Evolutionary conservation across 78 protist species (phyloP), one percentile per base, ranked within the genome.

Genomic region (Chrysochromulina tobinii): DNA sequence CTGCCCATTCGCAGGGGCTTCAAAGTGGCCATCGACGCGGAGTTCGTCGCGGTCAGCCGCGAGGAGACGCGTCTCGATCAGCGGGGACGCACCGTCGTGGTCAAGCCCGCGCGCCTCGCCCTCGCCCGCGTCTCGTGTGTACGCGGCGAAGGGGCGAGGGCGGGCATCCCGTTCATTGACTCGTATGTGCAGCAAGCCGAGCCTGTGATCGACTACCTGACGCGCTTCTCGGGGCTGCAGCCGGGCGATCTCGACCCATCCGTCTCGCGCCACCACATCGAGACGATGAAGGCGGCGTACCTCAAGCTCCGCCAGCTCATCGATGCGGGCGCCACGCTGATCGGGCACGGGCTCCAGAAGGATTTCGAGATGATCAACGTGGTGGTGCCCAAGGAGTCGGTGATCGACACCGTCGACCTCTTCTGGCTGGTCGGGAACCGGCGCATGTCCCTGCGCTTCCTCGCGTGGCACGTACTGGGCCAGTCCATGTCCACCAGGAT

Each of bases 131-230:
- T 64, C 48, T 86, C 90, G 6, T 15, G 50, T n/a, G 77, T 86
- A 18, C 54, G 90, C 11, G 90, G 73, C 38, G 64, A 86, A 0
- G 90, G 90, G 21, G 59, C 90, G 12, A 55, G 4, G 9, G 14
- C 0, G 5, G 90, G 90, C 15, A 64, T 2, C 48, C 57, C 77
- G 3, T 50, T 86, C 77, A 9, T 86, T 61, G 90, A 86, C 21
- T 20, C 48, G 38, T 86, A 86, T 59, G 64, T 86, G 61, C 15
- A 8, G 9, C 89, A 61, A 2, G 61, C 89, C 4, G 92, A 89
- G 73, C 86, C 89, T 1, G 92, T 90, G 15, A 77, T 90, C 23
- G 92, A 90, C 85, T 85, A 81, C 87, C 81, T 90, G 20, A 90
- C 92, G 64, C 64, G 88, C 7, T 90, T 53, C 88, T 90, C 92